Conservation (phyloP, 2,329 filamentous ascomycete species). For the Pestalotiopsis sp. region DNA sequence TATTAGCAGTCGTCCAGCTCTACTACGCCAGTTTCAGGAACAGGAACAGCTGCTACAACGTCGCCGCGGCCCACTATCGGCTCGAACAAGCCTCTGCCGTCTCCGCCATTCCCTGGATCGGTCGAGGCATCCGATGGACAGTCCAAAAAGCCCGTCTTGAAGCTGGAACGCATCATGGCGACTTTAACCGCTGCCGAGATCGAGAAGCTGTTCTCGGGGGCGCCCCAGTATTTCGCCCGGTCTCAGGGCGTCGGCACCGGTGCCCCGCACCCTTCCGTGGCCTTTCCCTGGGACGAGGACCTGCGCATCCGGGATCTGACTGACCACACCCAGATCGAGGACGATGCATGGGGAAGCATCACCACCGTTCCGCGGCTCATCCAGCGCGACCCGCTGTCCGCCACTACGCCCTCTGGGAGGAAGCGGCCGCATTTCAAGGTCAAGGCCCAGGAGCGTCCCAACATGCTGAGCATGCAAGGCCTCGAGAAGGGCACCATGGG, state of each 20-base stretch:
- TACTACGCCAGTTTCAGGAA: slow-evolving; percentile 25
- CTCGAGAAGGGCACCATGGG: slow-evolving; percentile 73
- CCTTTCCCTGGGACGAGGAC: slow-evolving; percentile 69
- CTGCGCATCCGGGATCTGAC: slow-evolving; percentile 64
- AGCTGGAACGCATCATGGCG: slow-evolving; percentile 61
- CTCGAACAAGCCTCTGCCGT: slow-evolving; percentile 61
- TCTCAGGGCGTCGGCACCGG: slow-evolving; percentile 62
- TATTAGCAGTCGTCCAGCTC: slow-evolving; percentile 17
- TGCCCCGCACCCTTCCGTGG: slow-evolving; percentile 64
- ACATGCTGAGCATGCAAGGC: slow-evolving; percentile 74
- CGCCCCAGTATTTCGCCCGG: slow-evolving; percentile 70
- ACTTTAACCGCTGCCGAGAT: slow-evolving; percentile 62
- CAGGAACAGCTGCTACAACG: slow-evolving; percentile 12
- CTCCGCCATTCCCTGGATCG: slow-evolving; percentile 48
- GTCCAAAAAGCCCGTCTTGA: slow-evolving; percentile 48
- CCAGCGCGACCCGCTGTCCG: slow-evolving; percentile 46
- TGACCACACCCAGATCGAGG: slow-evolving; percentile 66
- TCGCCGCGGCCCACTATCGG: slow-evolving; percentile 42
- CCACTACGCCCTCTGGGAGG: slow-evolving; percentile 44
- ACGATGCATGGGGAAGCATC: slow-evolving; percentile 64
- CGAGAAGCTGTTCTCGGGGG: slow-evolving; percentile 75
- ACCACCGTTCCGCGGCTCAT: slow-evolving; percentile 68
- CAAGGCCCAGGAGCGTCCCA: slow-evolving; percentile 64
- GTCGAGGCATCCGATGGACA: slow-evolving; percentile 42
- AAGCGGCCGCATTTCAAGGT: slow-evolving; percentile 61